Base-by-base conservation (phyloP, 2,329 filamentous ascomycete genomes). In the Mycogone perniciosa region DNA sequence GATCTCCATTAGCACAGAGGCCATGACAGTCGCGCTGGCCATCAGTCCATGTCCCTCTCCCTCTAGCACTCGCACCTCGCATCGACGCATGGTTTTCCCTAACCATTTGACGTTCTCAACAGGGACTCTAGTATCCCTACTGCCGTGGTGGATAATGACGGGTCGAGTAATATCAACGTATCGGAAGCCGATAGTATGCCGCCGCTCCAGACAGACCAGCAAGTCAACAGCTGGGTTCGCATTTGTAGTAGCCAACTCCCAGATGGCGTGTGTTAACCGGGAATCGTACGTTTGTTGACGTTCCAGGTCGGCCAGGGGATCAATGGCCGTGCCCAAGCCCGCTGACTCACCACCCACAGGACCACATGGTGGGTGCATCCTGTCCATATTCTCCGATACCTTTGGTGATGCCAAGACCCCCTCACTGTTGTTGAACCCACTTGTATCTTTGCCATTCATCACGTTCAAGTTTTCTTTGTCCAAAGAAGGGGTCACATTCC, bases 61-160 rank as follows among this genome's bases (percentile, higher is more conserved):
- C 58, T 95, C 88, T 3, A 99, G 76, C 5, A 97, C 83, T 5
- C 92, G 77, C 10, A 99, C 89, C 66, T 97, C 93, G 67, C 92
- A 97, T 44, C 88, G 79, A 31, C 88, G 83, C 91, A 99, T 97
- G 39, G 88, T 88, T 68, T 91, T 91, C 52, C 90, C 91, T 6
- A 99, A 77, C 93, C 93, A 99, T 57, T 86, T 81, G 26, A 96
- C 89, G 62, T 99, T 99, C 51, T 96, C 93, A 10, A 96, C 86
- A 0, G 93, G 93, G 1, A 99, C 93, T 27, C 93, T 81, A 6
- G 86, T 90, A 63, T 99, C 93, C 60, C 88, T 84, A 62, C 83
- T 89, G 35, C 93, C 93, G 65, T 99, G 93, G 62, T 96, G 92
- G 57, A 99, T 96, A 27, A 96, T 86, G 0, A 97, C 88, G 0